Base-by-base conservation (phyloP, 805 yeast species). In the Starmerella floricola region DNA sequence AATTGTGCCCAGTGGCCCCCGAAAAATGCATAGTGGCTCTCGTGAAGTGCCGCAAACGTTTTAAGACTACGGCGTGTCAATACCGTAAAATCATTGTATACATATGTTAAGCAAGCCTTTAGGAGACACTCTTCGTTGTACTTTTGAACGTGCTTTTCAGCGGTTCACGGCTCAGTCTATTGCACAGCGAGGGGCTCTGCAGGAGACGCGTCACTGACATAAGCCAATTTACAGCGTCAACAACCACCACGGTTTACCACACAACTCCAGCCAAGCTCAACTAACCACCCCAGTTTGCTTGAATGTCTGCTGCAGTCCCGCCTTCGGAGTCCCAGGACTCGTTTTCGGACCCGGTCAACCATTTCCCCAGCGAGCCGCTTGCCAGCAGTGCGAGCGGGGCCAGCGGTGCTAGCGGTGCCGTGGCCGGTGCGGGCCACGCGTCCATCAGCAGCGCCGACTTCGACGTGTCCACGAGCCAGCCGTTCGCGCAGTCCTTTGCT, bases 371-470 rank as follows among this genome's bases (percentile, higher is more conserved):
- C 16, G 31, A 19, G 16, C 38, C 37, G 38, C 13, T n/a, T 8
- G 8, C 12, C 16, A 30, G 30, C 42, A 19, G 21, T 24, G 18
- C 20, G 13, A n/a, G n/a, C n/a, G n/a, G n/a, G n/a, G n/a, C n/a
- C n/a, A n/a, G n/a, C n/a, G n/a, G n/a, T n/a, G n/a, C n/a, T n/a
- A n/a, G n/a, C n/a, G n/a, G n/a, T n/a, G n/a, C n/a, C n/a, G n/a
- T n/a, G n/a, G 6, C 40, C 8, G 26, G 26, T 17, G 41, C 35
- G 46, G 40, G 85, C 67, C 0, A 95, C 95, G 34, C 86, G 69
- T 36, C 84, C 69, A 36, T 95, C 95, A 0, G 95, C 95, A 54
- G 86, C 70, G 38, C 94, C 95, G 77, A 87, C 95, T 74, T 86
- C 95, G 15, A 95, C 95, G 26, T n/a, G 45, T 36, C 29, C 40